phyloP scores from a whole-genome alignment of 2,329 filamentous ascomycete genomes.

The Trichothecium roseum region DNA sequence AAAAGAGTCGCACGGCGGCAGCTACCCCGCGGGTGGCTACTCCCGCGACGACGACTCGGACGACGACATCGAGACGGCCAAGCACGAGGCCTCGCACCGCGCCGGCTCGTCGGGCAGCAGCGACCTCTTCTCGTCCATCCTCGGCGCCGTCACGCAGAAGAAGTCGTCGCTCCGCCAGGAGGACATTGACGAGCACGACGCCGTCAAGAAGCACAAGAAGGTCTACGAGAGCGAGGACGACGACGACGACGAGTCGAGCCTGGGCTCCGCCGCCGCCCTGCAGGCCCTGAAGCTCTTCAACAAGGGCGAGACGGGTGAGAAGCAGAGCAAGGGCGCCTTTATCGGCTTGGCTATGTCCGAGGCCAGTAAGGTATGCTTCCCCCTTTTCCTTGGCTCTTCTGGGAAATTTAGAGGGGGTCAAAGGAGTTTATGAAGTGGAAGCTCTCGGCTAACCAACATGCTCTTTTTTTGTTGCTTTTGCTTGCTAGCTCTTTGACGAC shows the following conservation, averaged over 20 bases:
- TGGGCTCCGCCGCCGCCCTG: constrained; percentile 68
- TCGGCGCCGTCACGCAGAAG: constrained; percentile 36
- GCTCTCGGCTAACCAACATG: too few species aligned
- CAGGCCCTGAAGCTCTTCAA: constrained; percentile 75
- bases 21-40: constrained; percentile 17
- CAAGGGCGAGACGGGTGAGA: constrained; percentile 35
- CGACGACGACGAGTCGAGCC: constrained; percentile 37
- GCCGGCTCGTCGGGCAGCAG: constrained; percentile 34
- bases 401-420: too few species aligned
- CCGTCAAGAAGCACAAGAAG: constrained; percentile 65
- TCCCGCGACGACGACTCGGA: constrained; percentile 22
- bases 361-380: constrained; percentile 56
- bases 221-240: constrained; percentile 48
- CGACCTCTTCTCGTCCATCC: constrained; percentile 38
- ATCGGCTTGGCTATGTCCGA: constrained; percentile 81
- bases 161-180: constrained; percentile 36
- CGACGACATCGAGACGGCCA: constrained; percentile 36
- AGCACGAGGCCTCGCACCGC: constrained; percentile 34
- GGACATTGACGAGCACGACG: constrained; percentile 45
- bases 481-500: constrained; percentile 54
- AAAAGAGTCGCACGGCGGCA: constrained; percentile 20
- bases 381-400: too few species aligned
- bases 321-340: constrained; percentile 64
- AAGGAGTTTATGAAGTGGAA: too few species aligned
- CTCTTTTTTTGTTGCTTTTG: too few species aligned